These are phyloP conservation scores for Penicillium sp. DNA, from an alignment of 2,329 filamentous ascomycete species.

Conservation along the genomic window DNA sequence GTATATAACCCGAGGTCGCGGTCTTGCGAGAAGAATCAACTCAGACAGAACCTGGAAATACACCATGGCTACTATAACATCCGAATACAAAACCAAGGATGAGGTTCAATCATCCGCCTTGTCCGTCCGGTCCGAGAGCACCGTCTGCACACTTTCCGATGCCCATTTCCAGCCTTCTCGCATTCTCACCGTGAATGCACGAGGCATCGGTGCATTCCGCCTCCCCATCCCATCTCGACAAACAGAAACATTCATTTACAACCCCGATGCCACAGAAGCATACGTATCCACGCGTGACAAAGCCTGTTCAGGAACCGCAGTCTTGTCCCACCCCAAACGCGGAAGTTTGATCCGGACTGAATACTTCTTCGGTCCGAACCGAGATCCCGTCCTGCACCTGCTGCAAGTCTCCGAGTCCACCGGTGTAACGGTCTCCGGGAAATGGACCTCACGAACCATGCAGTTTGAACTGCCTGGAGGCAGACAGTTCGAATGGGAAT, in stretches of 20 bases:
- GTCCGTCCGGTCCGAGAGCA: constrained; percentile 12
- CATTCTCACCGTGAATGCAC: constrained; percentile 25
- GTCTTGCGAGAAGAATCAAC: background rate
- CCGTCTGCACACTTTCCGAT: constrained; percentile 9
- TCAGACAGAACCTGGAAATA: background rate
- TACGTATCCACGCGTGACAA: constrained; percentile 57
- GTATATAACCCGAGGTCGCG: background rate
- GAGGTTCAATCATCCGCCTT: constrained; percentile 10
- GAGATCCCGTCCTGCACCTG: constrained; percentile 52
- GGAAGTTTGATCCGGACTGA: constrained; percentile 53
- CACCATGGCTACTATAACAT: constrained; percentile 7
- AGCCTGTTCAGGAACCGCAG: constrained; percentile 53
- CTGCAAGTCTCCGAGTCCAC: constrained; percentile 26
- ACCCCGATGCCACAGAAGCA: constrained; percentile 41
- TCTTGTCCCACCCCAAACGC: constrained; percentile 43
- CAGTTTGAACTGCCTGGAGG: constrained; percentile 53
- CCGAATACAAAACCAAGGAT: background rate
- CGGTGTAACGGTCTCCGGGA: constrained; percentile 38
- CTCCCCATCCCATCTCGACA: constrained; percentile 41
- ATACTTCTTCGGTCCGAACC: constrained; percentile 60
- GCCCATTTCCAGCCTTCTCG: constrained; percentile 12
- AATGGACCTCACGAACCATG: constrained; percentile 51
- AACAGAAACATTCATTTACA: constrained; percentile 38
- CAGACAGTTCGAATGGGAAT: constrained; percentile 57
- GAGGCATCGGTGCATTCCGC: constrained; percentile 31